phyloP scores from a whole-genome alignment of 2,329 filamentous ascomycete genomes.

The Fusarium foetens region DNA sequence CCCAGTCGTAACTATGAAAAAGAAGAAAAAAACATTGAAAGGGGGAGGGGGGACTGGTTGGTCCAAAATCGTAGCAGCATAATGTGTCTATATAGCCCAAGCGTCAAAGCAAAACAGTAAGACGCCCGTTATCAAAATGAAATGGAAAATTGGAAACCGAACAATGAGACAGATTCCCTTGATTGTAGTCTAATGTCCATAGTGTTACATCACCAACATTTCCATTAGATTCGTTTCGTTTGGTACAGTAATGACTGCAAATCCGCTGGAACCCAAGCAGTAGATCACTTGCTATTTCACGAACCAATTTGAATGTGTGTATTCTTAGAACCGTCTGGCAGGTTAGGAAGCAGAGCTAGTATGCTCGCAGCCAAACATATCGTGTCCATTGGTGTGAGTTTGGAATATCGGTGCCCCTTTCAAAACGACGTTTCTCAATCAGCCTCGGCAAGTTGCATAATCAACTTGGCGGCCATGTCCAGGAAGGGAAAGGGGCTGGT shows the following conservation, averaged over 20 bases:
- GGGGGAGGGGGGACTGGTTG: background rate
- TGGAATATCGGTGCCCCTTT: background rate
- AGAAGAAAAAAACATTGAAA: background rate
- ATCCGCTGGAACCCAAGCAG: background rate
- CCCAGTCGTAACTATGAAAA: background rate
- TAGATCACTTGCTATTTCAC: background rate
- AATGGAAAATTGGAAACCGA: background rate
- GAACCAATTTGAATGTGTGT: background rate
- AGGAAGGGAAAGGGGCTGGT: slow-evolving; percentile 96
- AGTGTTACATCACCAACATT: background rate
- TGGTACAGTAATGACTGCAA: background rate
- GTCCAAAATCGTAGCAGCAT: slow-evolving; percentile 8
- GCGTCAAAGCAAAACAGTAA: background rate
- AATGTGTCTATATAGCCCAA: background rate
- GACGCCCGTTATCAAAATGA: slow-evolving; percentile 1
- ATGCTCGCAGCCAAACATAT: background rate
- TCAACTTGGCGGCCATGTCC: slow-evolving; percentile 90
- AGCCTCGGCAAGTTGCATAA: slow-evolving; percentile 90
- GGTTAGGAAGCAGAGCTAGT: background rate
- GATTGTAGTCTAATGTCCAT: background rate
- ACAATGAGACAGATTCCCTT: background rate
- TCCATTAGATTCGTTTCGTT: background rate
- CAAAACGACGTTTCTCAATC: slow-evolving; percentile 57
- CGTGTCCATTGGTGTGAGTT: background rate
- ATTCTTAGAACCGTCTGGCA: background rate